A percentile compares a stretch with the other conserved stretches of the same genome.
Evolutionary conservation across 2,329 filamentous ascomycete species (phyloP).

Genomic region (Talaromyces sp.): DNA sequence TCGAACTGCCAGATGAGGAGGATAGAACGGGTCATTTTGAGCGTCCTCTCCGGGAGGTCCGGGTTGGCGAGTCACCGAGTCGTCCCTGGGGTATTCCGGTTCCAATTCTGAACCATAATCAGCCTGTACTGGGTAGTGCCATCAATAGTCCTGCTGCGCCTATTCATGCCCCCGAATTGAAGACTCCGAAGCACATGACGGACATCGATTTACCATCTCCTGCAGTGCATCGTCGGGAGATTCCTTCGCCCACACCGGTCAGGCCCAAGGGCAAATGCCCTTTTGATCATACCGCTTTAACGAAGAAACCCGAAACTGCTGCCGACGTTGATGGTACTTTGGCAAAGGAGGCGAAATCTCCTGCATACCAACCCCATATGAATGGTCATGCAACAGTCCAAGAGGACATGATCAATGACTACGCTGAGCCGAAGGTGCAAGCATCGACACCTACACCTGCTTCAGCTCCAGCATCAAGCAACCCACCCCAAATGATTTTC

Average conservation of each 20-base stretch:
- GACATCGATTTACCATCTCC: conserved; percentile 17
- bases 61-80: conserved; percentile 91
- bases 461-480: conserved; percentile 19
- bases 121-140: conserved; percentile 24
- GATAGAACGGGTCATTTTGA: conserved; percentile 74
- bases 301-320: conserved; percentile 4
- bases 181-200: conserved; percentile 17
- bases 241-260: conserved; percentile 15
- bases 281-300: conserved; percentile 26
- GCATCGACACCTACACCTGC: conserved; percentile 15
- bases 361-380: not conserved
- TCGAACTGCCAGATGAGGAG: conserved; percentile 40
- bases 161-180: conserved; percentile 20
- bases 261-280: conserved; percentile 33
- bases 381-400: conserved; percentile 1
- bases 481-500: conserved; percentile 70
- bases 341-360: not conserved
- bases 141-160: conserved; percentile 25
- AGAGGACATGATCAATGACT: not conserved
- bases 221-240: conserved; percentile 17
- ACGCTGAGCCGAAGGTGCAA: conserved; percentile 3
- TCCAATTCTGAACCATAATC: conserved; percentile 54
- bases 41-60: conserved; percentile 77
- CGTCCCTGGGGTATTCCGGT: conserved; percentile 90
- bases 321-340: not conserved